A percentile compares a stretch with the other conserved stretches of the same genome.
phyloP scores from a whole-genome alignment of 2,329 filamentous ascomycete genomes.

The Alternaria brassicae region DNA sequence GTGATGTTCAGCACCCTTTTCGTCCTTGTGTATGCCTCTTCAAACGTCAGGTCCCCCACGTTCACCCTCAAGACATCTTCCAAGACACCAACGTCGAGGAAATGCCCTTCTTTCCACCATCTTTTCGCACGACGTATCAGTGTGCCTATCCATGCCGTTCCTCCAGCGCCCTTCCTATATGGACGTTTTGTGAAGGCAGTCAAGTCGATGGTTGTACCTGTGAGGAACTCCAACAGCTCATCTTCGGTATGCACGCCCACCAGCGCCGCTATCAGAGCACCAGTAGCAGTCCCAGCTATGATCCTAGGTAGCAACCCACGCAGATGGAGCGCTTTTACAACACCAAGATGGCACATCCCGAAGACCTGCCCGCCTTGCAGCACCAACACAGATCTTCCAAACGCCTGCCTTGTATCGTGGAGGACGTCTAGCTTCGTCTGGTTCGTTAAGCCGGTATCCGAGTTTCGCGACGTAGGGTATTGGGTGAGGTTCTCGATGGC shows the following conservation, averaged over 20 bases:
- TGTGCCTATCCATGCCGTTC: constrained; percentile 59
- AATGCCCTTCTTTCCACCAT: constrained; percentile 78
- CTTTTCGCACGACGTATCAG: constrained; percentile 70
- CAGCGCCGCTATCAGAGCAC: constrained; percentile 85
- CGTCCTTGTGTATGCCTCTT: constrained; percentile 86
- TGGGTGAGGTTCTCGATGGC: constrained; percentile 78
- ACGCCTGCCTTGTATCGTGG: constrained; percentile 85
- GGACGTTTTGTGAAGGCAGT: constrained; percentile 70
- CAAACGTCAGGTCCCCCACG: constrained; percentile 88
- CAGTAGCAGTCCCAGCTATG: constrained; percentile 89
- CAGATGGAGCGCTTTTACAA: constrained; percentile 85
- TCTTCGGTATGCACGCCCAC: constrained; percentile 88
- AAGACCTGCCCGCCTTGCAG: constrained; percentile 92
- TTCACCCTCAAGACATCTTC: constrained; percentile 86
- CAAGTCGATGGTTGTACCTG: constrained; percentile 81
- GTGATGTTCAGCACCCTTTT: constrained; percentile 92
- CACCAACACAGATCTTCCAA: constrained; percentile 84
- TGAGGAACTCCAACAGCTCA: constrained; percentile 78
- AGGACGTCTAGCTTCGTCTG: constrained; percentile 86
- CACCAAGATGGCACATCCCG: constrained; percentile 86
- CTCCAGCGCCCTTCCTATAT: constrained; percentile 28
- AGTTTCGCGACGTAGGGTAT: constrained; percentile 63
- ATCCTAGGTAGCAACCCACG: constrained; percentile 84
- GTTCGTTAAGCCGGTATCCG: constrained; percentile 65
- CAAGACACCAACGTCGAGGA: constrained; percentile 80